Conservation (phyloP, 192 early-diverging fungal species). For the Podila verticillata region DNA sequence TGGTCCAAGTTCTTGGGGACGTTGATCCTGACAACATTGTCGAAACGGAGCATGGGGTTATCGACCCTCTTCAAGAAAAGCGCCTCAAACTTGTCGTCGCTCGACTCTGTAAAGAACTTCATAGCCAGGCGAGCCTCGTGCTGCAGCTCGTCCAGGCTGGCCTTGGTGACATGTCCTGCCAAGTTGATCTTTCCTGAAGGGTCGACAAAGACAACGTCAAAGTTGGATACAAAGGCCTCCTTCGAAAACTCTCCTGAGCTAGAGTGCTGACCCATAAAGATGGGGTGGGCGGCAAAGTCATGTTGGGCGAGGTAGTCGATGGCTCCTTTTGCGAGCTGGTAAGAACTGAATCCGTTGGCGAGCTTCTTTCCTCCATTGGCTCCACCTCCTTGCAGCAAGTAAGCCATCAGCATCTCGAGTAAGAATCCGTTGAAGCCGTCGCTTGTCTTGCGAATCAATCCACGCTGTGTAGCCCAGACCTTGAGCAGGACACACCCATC, state of each 20-base stretch:
- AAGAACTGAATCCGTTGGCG: slow-evolving; percentile 77
- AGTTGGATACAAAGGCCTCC: slow-evolving; percentile 67
- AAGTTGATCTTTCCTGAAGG: slow-evolving; percentile 86
- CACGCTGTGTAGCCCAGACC: slow-evolving; percentile 88
- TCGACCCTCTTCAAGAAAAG: slow-evolving; percentile 82
- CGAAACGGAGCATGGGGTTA: slow-evolving; percentile 69
- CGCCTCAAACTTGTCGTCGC: slow-evolving; percentile 76
- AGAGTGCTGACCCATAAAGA: slow-evolving; percentile 77
- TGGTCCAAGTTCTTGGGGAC: slow-evolving; percentile 33
- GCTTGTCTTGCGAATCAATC: slow-evolving; percentile 53
- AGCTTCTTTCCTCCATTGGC: slow-evolving; percentile 69
- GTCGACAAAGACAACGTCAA: slow-evolving; percentile 89
- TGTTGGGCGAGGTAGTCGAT: slow-evolving; percentile 85
- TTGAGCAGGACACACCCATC: slow-evolving; percentile 84
- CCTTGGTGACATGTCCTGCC: slow-evolving; percentile 71
- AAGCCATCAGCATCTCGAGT: slow-evolving; percentile 88
- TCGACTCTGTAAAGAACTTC: slow-evolving; percentile 69
- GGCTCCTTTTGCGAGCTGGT: slow-evolving; percentile 86
- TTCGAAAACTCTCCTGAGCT: slow-evolving; percentile 67
- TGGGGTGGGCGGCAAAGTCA: slow-evolving; percentile 68
- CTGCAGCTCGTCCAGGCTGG: slow-evolving; percentile 76
- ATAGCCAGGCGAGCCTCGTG: slow-evolving; percentile 75
- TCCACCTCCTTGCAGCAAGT: slow-evolving; percentile 74
- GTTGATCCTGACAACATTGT: slow-evolving; percentile 70
- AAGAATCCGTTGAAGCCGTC: slow-evolving; percentile 81